Conservation (phyloP, 148 eudicot genomes). For the Silene latifolia region DNA sequence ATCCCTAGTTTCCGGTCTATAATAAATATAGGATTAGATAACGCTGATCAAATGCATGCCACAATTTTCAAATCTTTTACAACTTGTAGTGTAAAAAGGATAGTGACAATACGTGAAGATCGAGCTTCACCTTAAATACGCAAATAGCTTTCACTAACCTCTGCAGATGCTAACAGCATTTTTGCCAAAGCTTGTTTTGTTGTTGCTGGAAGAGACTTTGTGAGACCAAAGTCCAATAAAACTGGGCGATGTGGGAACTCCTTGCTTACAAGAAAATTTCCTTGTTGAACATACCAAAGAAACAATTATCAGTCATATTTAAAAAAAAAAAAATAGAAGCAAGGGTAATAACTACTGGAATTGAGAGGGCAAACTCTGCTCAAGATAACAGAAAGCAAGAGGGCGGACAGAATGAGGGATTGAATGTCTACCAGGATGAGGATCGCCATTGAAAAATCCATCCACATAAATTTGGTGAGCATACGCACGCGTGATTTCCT, state of each 20-base stretch:
- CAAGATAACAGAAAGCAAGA: neutral
- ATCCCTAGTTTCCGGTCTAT: no score
- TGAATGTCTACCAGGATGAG: slow-evolving; percentile 79
- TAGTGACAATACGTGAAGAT: neutral
- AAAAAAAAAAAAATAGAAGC: slow-evolving; percentile 5
- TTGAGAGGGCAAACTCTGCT: neutral
- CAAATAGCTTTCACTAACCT: slow-evolving; percentile 52
- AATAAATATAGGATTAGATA: no score
- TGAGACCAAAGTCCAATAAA: slow-evolving; percentile 92
- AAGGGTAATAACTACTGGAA: neutral
- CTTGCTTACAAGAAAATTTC: slow-evolving; percentile 98
- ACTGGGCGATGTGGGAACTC: slow-evolving; percentile 84
- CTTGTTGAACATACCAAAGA: slow-evolving; percentile 33
- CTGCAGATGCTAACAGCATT: slow-evolving; percentile 92
- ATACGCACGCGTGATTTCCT: slow-evolving; percentile 95
- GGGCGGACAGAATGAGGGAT: slow-evolving; percentile 6
- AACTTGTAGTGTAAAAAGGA: neutral
- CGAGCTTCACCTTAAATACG: neutral
- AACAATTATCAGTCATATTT: slow-evolving; percentile 2
- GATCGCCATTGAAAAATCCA: slow-evolving; percentile 98
- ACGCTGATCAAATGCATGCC: neutral
- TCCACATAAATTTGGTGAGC: slow-evolving; percentile 98
- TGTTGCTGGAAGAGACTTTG: slow-evolving; percentile 69
- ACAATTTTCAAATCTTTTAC: neutral
- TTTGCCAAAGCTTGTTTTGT: slow-evolving; percentile 95